Conservation (phyloP, 2,329 filamentous ascomycete species). For the Curvularia eragrostidis region DNA sequence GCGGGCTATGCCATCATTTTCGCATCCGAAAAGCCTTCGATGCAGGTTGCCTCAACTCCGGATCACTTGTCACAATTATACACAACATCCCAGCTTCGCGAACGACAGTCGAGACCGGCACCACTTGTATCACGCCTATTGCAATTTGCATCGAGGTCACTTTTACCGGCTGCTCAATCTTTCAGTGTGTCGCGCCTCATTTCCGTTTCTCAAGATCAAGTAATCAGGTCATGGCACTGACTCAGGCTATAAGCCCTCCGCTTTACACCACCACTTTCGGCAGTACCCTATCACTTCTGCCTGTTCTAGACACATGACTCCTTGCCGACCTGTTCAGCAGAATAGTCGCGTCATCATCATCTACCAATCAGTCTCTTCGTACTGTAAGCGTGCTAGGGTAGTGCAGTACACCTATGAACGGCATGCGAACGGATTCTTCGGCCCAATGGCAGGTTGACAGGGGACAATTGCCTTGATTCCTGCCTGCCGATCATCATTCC, state of each 20-base stretch:
- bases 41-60: not conserved
- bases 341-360: not conserved
- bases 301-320: not conserved
- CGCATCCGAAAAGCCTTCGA: not conserved
- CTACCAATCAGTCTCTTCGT: not conserved
- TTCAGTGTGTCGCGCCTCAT: not conserved
- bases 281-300: not conserved
- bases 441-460: constrained; percentile 1
- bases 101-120: not conserved
- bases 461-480: not conserved
- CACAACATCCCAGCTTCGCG: not conserved
- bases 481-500: not conserved
- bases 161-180: not conserved
- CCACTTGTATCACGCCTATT: not conserved
- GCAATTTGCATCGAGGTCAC: not conserved
- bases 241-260: not conserved
- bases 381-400: constrained; percentile 11
- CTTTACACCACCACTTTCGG: not conserved
- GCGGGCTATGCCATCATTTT: not conserved
- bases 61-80: not conserved
- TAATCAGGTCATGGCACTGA: not conserved
- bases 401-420: constrained; percentile 19
- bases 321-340: not conserved
- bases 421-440: constrained; percentile 18
- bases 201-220: not conserved